These are phyloP conservation scores for Cladosporium sp. DNA, from an alignment of 2,329 filamentous ascomycete genomes.

Conservation along the genomic window DNA sequence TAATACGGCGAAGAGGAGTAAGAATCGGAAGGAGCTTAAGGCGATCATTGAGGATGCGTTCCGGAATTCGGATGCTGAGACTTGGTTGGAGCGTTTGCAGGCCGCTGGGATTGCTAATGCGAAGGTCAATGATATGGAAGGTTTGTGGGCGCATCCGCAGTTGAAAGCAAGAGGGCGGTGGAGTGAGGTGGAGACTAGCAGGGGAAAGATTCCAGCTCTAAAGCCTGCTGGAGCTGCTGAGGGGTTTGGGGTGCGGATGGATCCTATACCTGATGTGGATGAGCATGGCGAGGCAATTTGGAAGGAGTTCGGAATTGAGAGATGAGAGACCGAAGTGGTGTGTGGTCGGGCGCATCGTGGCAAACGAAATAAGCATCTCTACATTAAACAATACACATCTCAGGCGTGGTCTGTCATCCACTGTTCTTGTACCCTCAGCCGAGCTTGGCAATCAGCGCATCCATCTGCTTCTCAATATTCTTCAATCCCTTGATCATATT, in stretches of 20 bases:
- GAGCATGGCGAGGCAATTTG: slow-evolving; percentile 44
- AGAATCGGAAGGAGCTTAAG: slow-evolving; percentile 5
- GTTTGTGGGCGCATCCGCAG: slow-evolving; percentile 49
- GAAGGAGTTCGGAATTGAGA: slow-evolving; percentile 9
- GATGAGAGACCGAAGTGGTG: background rate
- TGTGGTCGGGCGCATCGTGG: no score
- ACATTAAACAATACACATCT: background rate
- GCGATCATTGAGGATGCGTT: slow-evolving; percentile 21
- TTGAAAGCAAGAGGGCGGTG: slow-evolving; percentile 45
- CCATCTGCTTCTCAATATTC: slow-evolving; percentile 30
- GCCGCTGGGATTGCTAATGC: slow-evolving; percentile 48
- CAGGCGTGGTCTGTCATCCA: background rate
- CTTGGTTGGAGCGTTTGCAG: slow-evolving; percentile 41
- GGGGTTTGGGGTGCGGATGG: slow-evolving; percentile 34
- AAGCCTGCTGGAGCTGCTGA: slow-evolving; percentile 42
- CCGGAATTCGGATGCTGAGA: slow-evolving; percentile 37
- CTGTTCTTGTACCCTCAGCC: slow-evolving; percentile 13
- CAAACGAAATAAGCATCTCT: background rate
- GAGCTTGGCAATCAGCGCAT: slow-evolving; percentile 26
- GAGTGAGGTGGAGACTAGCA: slow-evolving; percentile 44
- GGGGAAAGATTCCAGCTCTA: slow-evolving; percentile 42
- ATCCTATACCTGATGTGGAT: slow-evolving; percentile 44
- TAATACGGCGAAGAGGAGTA: slow-evolving; percentile 2
- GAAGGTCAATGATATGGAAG: slow-evolving; percentile 50
- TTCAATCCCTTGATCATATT: slow-evolving; percentile 72